Percentiles rank a stretch among this genome's conserved stretches.
Conservation (phyloP, 2,329 filamentous ascomycete species). For the Pseudonectria foliicola region DNA sequence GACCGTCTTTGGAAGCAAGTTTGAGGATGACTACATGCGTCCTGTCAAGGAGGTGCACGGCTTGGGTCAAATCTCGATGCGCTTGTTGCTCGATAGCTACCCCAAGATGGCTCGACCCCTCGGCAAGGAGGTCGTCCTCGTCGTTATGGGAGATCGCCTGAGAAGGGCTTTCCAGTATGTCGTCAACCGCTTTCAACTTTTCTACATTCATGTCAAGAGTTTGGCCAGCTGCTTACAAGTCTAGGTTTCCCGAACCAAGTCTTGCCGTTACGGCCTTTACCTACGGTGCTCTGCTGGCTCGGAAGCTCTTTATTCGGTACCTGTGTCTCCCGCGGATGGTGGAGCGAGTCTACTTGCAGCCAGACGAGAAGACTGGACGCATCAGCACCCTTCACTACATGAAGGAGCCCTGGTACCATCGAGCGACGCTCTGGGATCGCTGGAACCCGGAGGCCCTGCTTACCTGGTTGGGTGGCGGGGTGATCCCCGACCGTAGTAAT, state of each 20-base stretch:
- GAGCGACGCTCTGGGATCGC: conserved; percentile 51
- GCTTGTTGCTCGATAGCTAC: conserved; percentile 51
- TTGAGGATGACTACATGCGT: conserved; percentile 54
- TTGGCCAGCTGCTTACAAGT: conserved; percentile 8
- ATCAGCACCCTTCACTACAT: conserved; percentile 46
- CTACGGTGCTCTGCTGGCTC: conserved; percentile 39
- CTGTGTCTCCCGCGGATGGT: conserved; percentile 51
- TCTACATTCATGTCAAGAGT: not conserved
- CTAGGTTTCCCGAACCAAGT: conserved; percentile 38
- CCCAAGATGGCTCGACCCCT: conserved; percentile 39
- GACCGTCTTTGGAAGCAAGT: conserved; percentile 41
- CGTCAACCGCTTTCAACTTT: not conserved
- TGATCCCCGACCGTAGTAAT: conserved; percentile 37
- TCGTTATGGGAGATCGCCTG: conserved; percentile 57
- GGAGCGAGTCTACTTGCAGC: conserved; percentile 33
- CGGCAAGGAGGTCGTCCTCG: conserved; percentile 44
- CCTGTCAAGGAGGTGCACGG: conserved; percentile 41
- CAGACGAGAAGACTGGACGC: conserved; percentile 46
- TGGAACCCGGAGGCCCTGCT: conserved; percentile 53
- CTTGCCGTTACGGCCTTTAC: conserved; percentile 32
- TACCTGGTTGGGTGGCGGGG: conserved; percentile 34
- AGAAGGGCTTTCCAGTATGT: conserved; percentile 58
- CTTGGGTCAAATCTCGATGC: conserved; percentile 52
- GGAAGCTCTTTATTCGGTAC: conserved; percentile 50
- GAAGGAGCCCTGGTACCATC: conserved; percentile 58